Conservation (phyloP, 139 green algal genomes). For the Zygnema cylindricum region DNA sequence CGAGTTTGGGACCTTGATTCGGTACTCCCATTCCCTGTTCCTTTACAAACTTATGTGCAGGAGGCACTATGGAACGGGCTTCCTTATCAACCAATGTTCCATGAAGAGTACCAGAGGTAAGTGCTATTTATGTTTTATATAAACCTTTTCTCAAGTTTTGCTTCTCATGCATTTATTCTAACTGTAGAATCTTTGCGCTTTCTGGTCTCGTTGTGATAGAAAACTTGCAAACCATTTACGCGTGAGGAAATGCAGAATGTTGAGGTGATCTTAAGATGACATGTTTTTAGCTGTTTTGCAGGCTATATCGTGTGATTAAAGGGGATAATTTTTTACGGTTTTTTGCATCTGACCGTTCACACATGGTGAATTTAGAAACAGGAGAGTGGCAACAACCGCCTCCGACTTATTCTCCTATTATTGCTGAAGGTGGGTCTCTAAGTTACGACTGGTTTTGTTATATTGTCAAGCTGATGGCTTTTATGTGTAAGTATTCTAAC, state of each 20-base stretch:
- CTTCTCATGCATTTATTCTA: too few relatives aligned
- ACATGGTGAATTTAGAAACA: conserved; percentile 57
- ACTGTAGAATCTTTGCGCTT: too few relatives aligned
- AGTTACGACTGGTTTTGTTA: neutral
- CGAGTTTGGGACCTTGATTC: conserved; percentile 61
- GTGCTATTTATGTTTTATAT: too few relatives aligned
- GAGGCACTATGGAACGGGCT: neutral
- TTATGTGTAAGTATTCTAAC: neutral
- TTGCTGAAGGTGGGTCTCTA: neutral
- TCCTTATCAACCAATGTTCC: neutral
- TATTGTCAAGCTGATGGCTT: neutral
- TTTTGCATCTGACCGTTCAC: conserved; percentile 87
- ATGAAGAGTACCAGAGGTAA: neutral
- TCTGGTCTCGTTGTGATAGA: too few relatives aligned
- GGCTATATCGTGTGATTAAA: conserved; percentile 33
- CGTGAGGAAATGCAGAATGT: too few relatives aligned
- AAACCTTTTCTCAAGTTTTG: too few relatives aligned
- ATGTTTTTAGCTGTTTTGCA: neutral
- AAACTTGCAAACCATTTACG: too few relatives aligned
- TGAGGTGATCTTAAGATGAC: too few relatives aligned
- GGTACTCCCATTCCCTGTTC: conserved; percentile 20
- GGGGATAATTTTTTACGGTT: conserved; percentile 84
- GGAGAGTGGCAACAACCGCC: neutral
- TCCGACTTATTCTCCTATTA: neutral
- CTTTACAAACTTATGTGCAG: conserved; percentile 27